Conservation (phyloP, 441 rosid species). For the Jatropha podagrica region DNA sequence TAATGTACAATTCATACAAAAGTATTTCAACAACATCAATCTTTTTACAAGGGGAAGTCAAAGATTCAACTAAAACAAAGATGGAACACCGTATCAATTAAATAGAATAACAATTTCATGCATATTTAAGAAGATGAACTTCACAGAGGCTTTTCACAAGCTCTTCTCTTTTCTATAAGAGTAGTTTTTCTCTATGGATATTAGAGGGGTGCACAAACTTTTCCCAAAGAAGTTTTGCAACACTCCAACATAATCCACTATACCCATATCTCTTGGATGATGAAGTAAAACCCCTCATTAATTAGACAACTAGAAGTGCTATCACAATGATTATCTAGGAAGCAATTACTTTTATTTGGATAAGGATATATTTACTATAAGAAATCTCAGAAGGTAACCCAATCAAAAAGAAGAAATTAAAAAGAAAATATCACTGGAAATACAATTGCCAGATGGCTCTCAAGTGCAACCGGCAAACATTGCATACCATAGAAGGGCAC, state of each 20-base stretch:
- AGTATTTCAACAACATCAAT: constrained; percentile 1
- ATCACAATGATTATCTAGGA: background rate
- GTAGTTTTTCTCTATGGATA: background rate
- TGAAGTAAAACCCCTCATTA: background rate
- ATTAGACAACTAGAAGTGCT: background rate
- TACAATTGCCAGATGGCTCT: background rate
- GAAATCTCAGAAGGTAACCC: background rate
- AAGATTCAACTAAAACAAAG: background rate
- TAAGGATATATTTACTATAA: background rate
- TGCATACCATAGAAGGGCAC: constrained; percentile 66
- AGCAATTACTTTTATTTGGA: background rate
- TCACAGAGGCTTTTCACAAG: background rate
- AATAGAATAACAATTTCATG: background rate
- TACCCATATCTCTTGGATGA: background rate
- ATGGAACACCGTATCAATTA: background rate
- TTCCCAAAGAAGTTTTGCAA: background rate
- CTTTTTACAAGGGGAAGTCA: background rate
- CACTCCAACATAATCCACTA: background rate
- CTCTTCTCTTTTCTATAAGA: background rate
- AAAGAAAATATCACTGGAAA: background rate
- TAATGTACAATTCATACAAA: background rate
- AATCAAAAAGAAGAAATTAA: background rate
- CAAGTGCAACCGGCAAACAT: constrained; percentile 14
- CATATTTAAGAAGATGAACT: background rate
- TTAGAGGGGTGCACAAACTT: too few species aligned